Evolutionary conservation across 2,329 filamentous ascomycete species (phyloP), one percentile per base, ranked within the genome.

Genomic region (Fusarium sp.): DNA sequence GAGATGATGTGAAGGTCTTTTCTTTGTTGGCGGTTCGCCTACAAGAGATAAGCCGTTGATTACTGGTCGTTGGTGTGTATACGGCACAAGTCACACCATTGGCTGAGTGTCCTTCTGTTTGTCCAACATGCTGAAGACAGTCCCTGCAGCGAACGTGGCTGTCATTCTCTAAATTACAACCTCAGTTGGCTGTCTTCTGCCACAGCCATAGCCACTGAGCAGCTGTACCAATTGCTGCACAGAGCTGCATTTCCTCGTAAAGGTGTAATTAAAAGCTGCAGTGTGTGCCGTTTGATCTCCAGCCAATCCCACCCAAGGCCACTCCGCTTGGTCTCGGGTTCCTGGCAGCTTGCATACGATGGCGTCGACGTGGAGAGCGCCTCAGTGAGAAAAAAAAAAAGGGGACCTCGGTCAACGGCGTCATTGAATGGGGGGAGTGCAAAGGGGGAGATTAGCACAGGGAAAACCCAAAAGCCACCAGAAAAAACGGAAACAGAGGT

Each of bases 361-460:
- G 68, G 31, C 31, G 31, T 34, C 31, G 18, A 23, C 18, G 18
- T 23, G 18, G 18, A 23, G 18, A 23, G 18, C 18, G 18, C 18
- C 18, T 23, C 18, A 23, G 18, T 23, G 67, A 58, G 62, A 56
- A n/a, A 23, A 28, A 18, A 36, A 47, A 37, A 56, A 52, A 55
- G 53, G 36, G 56, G 54, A 63, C 43, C n/a, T 28, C 41, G 37
- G 34, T 15, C 31, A 18, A 62, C 23, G 7, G 62, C 62, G 62
- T 68, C 67, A 70, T 68, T 2, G 27, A 31, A 12, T n/a, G n/a
- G 28, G 34, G 28, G 34, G 36, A 15, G 41, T 50, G 16, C 16
- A 55, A 37, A 43, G 67, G 67, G 67, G 68, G 63, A 62, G 53
- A 71, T 71, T 68, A 68, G 43, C 34, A 43, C 55, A 58, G 68